Evolutionary conservation across 441 rosid genomes (phyloP).

Genomic region (Pelargonium exstipulatum): DNA sequence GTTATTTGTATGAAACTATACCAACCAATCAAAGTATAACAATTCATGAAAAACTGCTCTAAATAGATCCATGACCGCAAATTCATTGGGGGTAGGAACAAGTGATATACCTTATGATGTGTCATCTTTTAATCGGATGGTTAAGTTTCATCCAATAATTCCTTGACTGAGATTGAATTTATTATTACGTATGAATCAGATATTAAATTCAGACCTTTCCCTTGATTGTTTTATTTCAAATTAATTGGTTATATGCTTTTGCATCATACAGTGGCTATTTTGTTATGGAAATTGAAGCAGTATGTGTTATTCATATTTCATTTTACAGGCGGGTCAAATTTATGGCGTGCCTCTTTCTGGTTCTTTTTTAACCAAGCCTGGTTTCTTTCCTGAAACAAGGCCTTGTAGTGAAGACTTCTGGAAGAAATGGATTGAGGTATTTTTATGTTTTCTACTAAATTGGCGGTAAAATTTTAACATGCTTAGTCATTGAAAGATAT

Average conservation of each 20-base stretch:
- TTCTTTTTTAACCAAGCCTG: conserved; percentile 65
- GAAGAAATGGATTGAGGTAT: conserved; percentile 98
- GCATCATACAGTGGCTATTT: neutral
- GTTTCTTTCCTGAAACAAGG: conserved; percentile 78
- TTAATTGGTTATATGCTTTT: neutral
- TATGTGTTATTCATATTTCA: conserved; percentile 11
- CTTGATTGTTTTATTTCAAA: neutral
- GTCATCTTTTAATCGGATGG: too few relatives aligned
- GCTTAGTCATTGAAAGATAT: neutral
- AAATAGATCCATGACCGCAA: too few relatives aligned
- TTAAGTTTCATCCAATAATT: neutral
- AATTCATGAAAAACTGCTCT: too few relatives aligned
- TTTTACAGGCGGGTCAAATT: conserved; percentile 92
- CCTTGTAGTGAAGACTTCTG: conserved; percentile 71
- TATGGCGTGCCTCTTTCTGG: conserved; percentile 92
- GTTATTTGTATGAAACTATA: too few relatives aligned
- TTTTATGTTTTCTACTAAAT: neutral
- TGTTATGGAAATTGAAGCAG: conserved; percentile 20
- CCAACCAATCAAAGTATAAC: too few relatives aligned
- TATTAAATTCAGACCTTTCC: conserved; percentile 2
- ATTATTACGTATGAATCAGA: neutral
- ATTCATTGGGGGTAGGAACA: too few relatives aligned
- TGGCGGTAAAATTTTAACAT: too few relatives aligned
- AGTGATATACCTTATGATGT: too few relatives aligned
- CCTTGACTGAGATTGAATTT: neutral